Evolutionary conservation across 257 asterid genomes (phyloP).

Genomic region (Nicotiana sylvestris): DNA sequence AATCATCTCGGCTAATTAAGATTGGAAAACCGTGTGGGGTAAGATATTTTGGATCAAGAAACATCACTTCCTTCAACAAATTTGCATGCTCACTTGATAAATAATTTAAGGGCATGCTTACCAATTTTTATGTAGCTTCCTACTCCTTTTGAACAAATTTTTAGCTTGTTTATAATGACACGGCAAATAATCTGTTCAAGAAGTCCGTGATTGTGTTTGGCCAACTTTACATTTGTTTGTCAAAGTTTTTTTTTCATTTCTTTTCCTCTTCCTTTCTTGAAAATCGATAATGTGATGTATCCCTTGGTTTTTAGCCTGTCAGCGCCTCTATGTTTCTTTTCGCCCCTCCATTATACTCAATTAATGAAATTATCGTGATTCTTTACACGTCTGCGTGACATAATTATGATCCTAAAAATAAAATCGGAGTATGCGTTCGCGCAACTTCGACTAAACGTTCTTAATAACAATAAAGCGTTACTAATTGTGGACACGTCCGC

Average conservation of each 20-base stretch:
- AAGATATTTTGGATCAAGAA: constrained; percentile 18
- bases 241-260: not conserved
- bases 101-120: not conserved
- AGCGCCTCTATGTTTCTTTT: too few relatives aligned
- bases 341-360: too few relatives aligned
- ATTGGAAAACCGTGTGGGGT: constrained; percentile 56
- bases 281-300: constrained; percentile 16
- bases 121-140: not conserved
- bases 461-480: too few relatives aligned
- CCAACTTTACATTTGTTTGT: constrained; percentile 2
- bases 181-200: not conserved
- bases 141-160: not conserved
- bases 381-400: too few relatives aligned
- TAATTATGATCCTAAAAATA: too few relatives aligned
- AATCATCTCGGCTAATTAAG: too few relatives aligned
- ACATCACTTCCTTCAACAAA: constrained; percentile 6
- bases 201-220: not conserved
- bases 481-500: too few relatives aligned
- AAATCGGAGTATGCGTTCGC: too few relatives aligned
- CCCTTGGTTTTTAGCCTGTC: too few relatives aligned
- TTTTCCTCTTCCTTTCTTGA: constrained; percentile 4
- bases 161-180: not conserved
- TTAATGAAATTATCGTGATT: too few relatives aligned
- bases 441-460: too few relatives aligned
- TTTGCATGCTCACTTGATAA: not conserved